Base-by-base conservation (phyloP, 2,329 filamentous ascomycete genomes). In the Cytospora piceae region DNA sequence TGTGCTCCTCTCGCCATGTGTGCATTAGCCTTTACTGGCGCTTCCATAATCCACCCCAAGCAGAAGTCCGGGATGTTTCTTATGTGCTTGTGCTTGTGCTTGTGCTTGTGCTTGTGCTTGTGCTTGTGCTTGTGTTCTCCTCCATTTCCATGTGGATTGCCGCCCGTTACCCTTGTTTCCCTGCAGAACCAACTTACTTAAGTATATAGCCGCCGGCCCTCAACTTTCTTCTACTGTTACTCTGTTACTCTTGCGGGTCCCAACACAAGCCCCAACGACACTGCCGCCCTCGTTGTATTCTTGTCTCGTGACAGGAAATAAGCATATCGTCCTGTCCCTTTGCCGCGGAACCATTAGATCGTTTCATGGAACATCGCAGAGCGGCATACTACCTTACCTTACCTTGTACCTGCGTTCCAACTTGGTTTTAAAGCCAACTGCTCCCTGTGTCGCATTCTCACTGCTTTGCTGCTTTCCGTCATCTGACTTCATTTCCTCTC, bases 161-260 rank as follows among this genome's bases (percentile, higher is more conserved):
- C 54, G 49, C 59, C 37, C 29, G 34, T 32, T 58, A 52, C 42
- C 22, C 54, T 39, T 54, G 37, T 42, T 59, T 51, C 53, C 39
- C 27, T 31, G 27, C 27, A 29, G 27, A 29, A 5, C 27, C 27
- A 31, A 3, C 42, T 29, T 29, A 61, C 59, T 52, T 53, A 15
- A 46, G 52, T 66, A 66, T 66, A 63, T 66, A 66, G 64, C 64
- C 64, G 64, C 64, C 64, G 49, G 37, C 29, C 58, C 34, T 58
- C 34, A 22, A 37, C 54, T 63, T 56, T n/a, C n/a, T 39, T 61
- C 34, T 37, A 15, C 34, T 37, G 27, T 5, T 34, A 34, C 32
- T 51, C 51, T 17, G 22, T 6, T 34, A n/a, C n/a, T 27, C 49
- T 55, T 55, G 29, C 20, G 52, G 34, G 54, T 54, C 53, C 57